Evolutionary conservation across 2,329 filamentous ascomycete species (phyloP), one percentile per base, ranked within the genome.

Genomic region (Ascosphaera acerosa): DNA sequence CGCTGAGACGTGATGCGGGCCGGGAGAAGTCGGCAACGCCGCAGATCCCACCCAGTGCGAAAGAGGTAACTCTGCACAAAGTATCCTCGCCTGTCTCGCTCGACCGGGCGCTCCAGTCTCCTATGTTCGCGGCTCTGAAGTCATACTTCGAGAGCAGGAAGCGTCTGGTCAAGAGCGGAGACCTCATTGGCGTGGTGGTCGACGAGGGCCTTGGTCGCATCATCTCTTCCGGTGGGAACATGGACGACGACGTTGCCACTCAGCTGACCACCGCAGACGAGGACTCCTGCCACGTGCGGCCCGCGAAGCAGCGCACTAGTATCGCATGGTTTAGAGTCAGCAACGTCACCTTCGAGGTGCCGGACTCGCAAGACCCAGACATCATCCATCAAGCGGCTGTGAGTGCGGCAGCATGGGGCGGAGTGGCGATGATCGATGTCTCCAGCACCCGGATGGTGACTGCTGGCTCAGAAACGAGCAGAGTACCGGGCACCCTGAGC

Each of bases 271-370:
- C 54, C 19, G 38, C 39, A n/a, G 19, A 42, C 10, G 36, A 46
- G 39, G 12, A 39, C 35, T 19, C 40, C 22, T 33, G 41, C 47
- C 32, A 33, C 4, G 36, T 23, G 20, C 9, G 20, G 9, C 12
- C 20, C 9, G 12, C 9, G 12, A 9, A 23, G 9, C 9, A 23
- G 12, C 9, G 14, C 59, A 42, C 52, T 18, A 52, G 51, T 18
- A 76, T 90, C 14, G 82, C 78, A 5, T 97, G 87, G 87, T 94
- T 92, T 58, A 77, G 72, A 39, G 75, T 97, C 25, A 74, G 75
- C 23, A 75, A 78, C 35, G 71, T 89, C 19, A 53, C 55, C 29
- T 52, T 57, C 6, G 48, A 52, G n/a, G 41, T 47, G 5, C 41
- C 51, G 7, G 51, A 53, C 12, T 23, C 20, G 9, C 20, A 23